These are phyloP conservation scores for Jackrogersella minutella DNA, from an alignment of 495 filamentous ascomycete genomes.

Conservation along the genomic window DNA sequence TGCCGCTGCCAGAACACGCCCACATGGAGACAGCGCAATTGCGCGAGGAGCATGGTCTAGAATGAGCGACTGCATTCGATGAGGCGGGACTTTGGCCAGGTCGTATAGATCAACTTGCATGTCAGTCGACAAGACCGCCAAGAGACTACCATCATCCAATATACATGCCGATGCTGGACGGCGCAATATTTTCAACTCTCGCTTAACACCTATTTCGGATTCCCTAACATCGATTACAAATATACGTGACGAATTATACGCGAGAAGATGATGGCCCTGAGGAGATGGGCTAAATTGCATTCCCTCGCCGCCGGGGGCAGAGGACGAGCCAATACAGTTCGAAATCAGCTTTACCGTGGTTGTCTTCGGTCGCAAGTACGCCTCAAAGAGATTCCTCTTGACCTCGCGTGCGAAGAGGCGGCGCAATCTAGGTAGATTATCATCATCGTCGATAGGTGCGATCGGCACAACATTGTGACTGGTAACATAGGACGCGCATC, in stretches of 20 bases:
- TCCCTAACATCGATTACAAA: slow-evolving; percentile 74
- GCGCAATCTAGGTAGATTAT: slow-evolving; percentile 65
- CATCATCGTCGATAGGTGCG: slow-evolving; percentile 60
- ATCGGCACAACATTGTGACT: slow-evolving; percentile 55
- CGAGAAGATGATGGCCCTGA: slow-evolving; percentile 74
- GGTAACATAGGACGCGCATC: slow-evolving; percentile 72
- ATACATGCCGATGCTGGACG: slow-evolving; percentile 82
- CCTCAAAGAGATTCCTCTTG: slow-evolving; percentile 81
- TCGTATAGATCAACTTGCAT: slow-evolving; percentile 85
- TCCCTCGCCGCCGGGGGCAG: slow-evolving; percentile 82
- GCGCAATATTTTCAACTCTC: slow-evolving; percentile 81
- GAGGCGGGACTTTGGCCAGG: slow-evolving; percentile 66
- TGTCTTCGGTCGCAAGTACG: slow-evolving; percentile 72
- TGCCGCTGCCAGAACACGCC: slow-evolving; percentile 82
- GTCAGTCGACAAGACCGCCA: slow-evolving; percentile 82
- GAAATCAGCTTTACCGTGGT: slow-evolving; percentile 82
- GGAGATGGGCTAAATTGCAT: slow-evolving; percentile 84
- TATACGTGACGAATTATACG: slow-evolving; percentile 86
- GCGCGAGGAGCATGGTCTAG: slow-evolving; percentile 79
- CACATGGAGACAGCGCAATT: slow-evolving; percentile 81
- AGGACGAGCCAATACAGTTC: slow-evolving; percentile 81
- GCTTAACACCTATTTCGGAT: slow-evolving; percentile 65
- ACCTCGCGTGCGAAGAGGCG: slow-evolving; percentile 73
- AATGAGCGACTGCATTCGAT: slow-evolving; percentile 71
- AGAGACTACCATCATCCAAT: slow-evolving; percentile 74